A percentile compares a stretch with the other conserved stretches of the same genome.
Evolutionary conservation across 345 rosid genomes (phyloP).

Genomic region (Murraya koenigii): DNA sequence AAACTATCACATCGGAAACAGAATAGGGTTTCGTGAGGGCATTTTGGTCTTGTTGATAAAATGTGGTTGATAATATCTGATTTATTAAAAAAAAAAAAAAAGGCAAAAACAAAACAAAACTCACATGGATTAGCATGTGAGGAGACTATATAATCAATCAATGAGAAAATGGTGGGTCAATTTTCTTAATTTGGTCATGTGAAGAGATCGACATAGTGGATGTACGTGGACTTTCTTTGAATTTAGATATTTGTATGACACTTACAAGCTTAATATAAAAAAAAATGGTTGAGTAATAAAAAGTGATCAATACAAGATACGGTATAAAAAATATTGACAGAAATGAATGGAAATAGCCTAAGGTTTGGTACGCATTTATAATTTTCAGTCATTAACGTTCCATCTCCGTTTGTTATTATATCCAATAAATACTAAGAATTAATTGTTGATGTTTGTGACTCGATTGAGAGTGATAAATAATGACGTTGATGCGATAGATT

Average conservation of each 20-base stretch:
- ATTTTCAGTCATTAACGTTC: not conserved
- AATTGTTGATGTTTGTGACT: no score
- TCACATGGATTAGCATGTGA: slow-evolving; percentile 14
- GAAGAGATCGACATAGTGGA: not conserved
- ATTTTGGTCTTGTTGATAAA: not conserved
- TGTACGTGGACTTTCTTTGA: not conserved
- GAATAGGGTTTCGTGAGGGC: not conserved
- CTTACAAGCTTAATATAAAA: not conserved
- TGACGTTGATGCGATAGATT: no score
- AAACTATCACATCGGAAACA: not conserved
- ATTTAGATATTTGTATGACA: no score
- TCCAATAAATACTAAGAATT: no score
- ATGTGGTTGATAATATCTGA: not conserved
- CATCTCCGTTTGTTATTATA: not conserved
- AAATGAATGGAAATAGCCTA: not conserved
- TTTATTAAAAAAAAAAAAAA: not conserved
- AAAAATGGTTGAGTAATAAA: not conserved
- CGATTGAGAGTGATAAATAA: no score
- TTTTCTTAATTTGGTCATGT: slow-evolving; percentile 13
- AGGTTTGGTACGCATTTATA: not conserved
- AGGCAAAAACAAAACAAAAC: not conserved
- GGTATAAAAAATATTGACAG: not conserved
- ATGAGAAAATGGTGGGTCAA: slow-evolving; percentile 9
- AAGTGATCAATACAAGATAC: not conserved
- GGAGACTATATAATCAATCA: slow-evolving; percentile 1